phyloP scores from a whole-genome alignment of 495 filamentous ascomycete genomes.

The Penicillium paxilli region DNA sequence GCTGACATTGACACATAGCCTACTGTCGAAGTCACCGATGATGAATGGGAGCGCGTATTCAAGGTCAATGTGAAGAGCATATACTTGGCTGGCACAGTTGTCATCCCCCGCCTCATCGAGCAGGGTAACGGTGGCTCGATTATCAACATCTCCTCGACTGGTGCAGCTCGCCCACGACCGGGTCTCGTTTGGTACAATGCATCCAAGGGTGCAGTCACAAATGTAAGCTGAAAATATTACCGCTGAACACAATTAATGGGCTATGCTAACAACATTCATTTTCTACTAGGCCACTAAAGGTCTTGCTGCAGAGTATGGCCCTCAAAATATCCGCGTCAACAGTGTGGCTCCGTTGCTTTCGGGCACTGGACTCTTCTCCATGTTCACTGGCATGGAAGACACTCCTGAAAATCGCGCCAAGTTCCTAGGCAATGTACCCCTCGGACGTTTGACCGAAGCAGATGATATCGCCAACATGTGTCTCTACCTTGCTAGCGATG shows the following conservation, averaged over 20 bases:
- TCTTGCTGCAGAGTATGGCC: slow-evolving; percentile 67
- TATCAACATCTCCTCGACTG: slow-evolving; percentile 68
- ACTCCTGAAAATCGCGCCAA: slow-evolving; percentile 68
- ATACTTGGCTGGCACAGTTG: slow-evolving; percentile 52
- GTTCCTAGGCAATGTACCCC: slow-evolving; percentile 65
- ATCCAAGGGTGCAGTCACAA: slow-evolving; percentile 64
- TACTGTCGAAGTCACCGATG: slow-evolving; percentile 61
- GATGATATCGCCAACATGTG: slow-evolving; percentile 68
- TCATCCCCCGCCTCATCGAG: slow-evolving; percentile 55
- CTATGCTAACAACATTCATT: not conserved
- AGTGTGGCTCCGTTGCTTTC: slow-evolving; percentile 61
- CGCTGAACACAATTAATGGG: not conserved
- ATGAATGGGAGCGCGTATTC: slow-evolving; percentile 66
- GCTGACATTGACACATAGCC: slow-evolving; percentile 33
- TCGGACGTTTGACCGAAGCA: slow-evolving; percentile 62
- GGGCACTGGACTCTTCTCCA: slow-evolving; percentile 63
- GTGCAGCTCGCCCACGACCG: slow-evolving; percentile 61
- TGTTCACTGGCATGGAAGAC: slow-evolving; percentile 65
- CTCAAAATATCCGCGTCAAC: slow-evolving; percentile 65
- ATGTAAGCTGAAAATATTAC: slow-evolving; percentile 38
- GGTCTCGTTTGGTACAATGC: slow-evolving; percentile 72
- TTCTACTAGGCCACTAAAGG: slow-evolving; percentile 55
- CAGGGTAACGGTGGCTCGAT: slow-evolving; percentile 59
- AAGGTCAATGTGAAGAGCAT: slow-evolving; percentile 66
- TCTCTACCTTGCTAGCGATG: slow-evolving; percentile 65